Percentiles rank a stretch among this genome's conserved stretches.
phyloP scores from a whole-genome alignment of 164 flowering plant species.

The Kingdonia uniflora region DNA sequence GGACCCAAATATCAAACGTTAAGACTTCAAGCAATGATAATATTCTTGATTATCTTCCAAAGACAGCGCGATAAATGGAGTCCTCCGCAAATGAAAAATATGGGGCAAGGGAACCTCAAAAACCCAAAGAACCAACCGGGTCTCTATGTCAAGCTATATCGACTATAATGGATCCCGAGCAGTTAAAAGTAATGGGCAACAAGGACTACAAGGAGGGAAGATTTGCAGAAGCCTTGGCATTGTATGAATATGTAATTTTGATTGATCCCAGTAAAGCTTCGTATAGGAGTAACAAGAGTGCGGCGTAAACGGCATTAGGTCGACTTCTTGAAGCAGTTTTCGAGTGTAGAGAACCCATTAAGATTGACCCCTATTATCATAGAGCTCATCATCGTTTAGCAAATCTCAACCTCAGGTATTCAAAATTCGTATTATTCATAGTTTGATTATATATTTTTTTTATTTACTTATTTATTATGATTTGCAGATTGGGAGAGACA shows the following conservation, averaged over 20 bases:
- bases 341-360: constrained; percentile 60
- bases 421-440: not conserved
- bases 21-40: constrained; percentile 7
- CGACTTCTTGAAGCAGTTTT: constrained; percentile 59
- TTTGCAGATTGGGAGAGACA: constrained; percentile 61
- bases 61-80: constrained; percentile 22
- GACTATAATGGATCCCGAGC: constrained; percentile 43
- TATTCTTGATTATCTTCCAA: constrained; percentile 33
- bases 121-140: not conserved
- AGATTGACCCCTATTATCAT: constrained; percentile 51
- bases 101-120: constrained; percentile 10
- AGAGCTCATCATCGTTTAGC: constrained; percentile 76
- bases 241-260: constrained; percentile 58
- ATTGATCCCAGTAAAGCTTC: constrained; percentile 52
- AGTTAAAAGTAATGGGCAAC: constrained; percentile 59
- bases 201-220: constrained; percentile 68
- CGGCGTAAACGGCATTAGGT: constrained; percentile 64
- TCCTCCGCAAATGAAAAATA: constrained; percentile 8
- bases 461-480: not conserved
- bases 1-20: constrained; percentile 5
- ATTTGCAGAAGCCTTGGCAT: constrained; percentile 57
- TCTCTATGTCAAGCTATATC: constrained; percentile 38
- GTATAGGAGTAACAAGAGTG: constrained; percentile 62
- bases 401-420: constrained; percentile 52
- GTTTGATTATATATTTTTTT: not conserved